Percentiles rank a stretch among this genome's conserved stretches.
phyloP scores from a whole-genome alignment of 192 early-diverging fungal genomes.

The Backusella macrospora region DNA sequence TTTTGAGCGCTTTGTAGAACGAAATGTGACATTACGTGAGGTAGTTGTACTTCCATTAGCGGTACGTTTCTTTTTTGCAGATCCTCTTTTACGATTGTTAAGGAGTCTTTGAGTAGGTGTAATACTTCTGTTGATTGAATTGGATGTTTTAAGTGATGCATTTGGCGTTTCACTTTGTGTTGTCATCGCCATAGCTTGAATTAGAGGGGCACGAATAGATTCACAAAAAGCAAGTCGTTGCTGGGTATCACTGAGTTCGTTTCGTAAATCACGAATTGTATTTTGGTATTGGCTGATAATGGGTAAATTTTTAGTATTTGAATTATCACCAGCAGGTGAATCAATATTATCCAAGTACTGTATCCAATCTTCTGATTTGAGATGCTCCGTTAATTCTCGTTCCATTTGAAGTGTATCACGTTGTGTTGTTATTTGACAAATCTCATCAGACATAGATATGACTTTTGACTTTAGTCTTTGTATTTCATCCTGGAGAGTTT shows the following conservation, averaged over 20 bases:
- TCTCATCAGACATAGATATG: conserved; percentile 40
- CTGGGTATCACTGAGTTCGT: conserved; percentile 37
- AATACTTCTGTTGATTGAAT: background rate
- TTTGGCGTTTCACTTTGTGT: background rate
- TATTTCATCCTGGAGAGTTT: conserved; percentile 34
- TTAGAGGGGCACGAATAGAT: conserved; percentile 20
- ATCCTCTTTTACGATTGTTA: background rate
- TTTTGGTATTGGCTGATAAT: conserved; percentile 33
- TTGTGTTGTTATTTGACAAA: conserved; percentile 44
- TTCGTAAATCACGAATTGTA: conserved; percentile 34
- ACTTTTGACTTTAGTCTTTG: conserved; percentile 48
- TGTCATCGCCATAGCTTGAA: conserved; percentile 15
- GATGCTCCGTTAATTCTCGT: conserved; percentile 29
- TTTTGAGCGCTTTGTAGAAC: conserved; percentile 8
- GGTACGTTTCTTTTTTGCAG: conserved; percentile 11
- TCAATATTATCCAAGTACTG: background rate
- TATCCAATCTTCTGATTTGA: conserved; percentile 12
- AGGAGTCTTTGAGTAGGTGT: background rate
- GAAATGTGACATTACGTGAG: conserved; percentile 15
- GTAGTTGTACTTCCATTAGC: conserved; percentile 14
- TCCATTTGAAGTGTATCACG: conserved; percentile 55
- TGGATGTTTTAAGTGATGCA: background rate
- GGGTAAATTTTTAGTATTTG: conserved; percentile 3
- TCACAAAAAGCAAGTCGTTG: conserved; percentile 37
- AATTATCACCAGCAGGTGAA: background rate